Conservation (phyloP, 768 basidiomycete genomes). For the Kwoniella sp. region DNA sequence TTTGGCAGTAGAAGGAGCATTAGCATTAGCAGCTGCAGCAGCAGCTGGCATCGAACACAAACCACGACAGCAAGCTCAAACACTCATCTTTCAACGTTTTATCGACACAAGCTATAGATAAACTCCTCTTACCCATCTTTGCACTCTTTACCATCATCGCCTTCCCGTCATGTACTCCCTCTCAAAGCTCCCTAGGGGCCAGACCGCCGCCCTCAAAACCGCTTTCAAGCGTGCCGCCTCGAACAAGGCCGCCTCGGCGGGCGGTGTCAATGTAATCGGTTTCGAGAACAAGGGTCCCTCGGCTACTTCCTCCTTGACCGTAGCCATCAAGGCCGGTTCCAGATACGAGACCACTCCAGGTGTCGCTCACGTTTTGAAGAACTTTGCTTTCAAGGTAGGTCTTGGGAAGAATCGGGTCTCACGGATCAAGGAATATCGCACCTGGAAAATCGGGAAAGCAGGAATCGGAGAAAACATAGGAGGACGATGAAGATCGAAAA, state of each 20-base stretch:
- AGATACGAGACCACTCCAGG: conserved; percentile 86
- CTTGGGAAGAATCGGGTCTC: too few species aligned
- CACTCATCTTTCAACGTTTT: conserved; percentile 1
- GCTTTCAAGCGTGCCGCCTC: conserved; percentile 16
- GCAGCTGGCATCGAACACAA: too few species aligned
- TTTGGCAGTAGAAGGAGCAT: not conserved
- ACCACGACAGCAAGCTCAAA: too few species aligned
- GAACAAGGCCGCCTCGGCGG: conserved; percentile 71
- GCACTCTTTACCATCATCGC: conserved; percentile 9
- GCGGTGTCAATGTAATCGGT: conserved; percentile 78
- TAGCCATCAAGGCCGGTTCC: conserved; percentile 89
- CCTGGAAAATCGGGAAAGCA: not conserved
- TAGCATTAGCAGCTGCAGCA: not conserved
- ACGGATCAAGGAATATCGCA: not conserved
- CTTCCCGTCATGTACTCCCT: conserved; percentile 35
- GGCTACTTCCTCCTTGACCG: conserved; percentile 74
- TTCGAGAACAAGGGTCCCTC: conserved; percentile 75
- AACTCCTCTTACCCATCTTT: conserved; percentile 1
- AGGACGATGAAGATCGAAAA: conserved; percentile 2
- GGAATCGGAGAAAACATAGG: not conserved
- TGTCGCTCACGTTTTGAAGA: conserved; percentile 90
- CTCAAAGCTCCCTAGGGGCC: conserved; percentile 24
- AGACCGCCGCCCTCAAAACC: conserved; percentile 30
- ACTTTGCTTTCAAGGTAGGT: conserved; percentile 97
- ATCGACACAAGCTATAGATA: not conserved